Evolutionary conservation across 257 asterid genomes (phyloP).

Genomic region (Nyctanthes arbortristis): DNA sequence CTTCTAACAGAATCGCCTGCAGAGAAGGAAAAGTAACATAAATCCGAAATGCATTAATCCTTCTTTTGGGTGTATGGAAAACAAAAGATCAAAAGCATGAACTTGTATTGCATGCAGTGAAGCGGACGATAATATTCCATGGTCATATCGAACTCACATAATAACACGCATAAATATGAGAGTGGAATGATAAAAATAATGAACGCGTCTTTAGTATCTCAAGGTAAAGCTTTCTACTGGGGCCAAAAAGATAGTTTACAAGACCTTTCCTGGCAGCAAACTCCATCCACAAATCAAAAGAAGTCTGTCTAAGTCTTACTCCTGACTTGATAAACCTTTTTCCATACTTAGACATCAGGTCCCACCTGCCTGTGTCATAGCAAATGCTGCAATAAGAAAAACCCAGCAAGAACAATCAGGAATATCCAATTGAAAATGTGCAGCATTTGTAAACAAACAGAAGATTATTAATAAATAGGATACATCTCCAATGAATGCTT

Average conservation of each 20-base stretch:
- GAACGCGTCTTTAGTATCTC: too few species aligned
- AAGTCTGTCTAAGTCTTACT: conserved; percentile 62
- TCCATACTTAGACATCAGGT: conserved; percentile 65
- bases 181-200: too few species aligned
- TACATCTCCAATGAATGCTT: too few species aligned
- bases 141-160: too few species aligned
- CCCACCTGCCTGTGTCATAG: conserved; percentile 61
- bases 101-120: background rate
- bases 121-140: background rate
- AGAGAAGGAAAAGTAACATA: too few species aligned
- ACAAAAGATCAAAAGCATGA: conserved; percentile 6
- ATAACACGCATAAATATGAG: too few species aligned
- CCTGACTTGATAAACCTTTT: conserved; percentile 69
- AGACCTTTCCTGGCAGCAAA: conserved; percentile 77
- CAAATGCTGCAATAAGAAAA: conserved; percentile 68
- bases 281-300: conserved; percentile 88
- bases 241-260: conserved; percentile 1
- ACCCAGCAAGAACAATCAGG: conserved; percentile 17
- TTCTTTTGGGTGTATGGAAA: conserved; percentile 20
- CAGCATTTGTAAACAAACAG: conserved; percentile 3
- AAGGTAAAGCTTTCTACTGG: conserved; percentile 17
- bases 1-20: too few species aligned
- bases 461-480: too few species aligned
- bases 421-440: conserved; percentile 16
- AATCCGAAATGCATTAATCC: conserved; percentile 20